Base-by-base conservation (phyloP, 148 eudicot species). In the Oxyria digyna region DNA sequence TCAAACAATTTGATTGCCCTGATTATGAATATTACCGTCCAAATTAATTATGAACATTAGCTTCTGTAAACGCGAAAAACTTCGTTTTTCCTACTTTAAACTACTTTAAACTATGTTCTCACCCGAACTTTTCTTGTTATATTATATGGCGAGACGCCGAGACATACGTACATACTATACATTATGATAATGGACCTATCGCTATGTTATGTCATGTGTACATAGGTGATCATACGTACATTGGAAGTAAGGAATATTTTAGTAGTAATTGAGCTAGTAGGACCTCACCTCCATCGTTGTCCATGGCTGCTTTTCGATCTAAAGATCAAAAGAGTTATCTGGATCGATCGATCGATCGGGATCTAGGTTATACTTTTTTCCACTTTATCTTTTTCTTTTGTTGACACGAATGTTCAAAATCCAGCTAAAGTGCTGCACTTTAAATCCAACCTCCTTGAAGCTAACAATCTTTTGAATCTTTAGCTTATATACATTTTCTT, bases 321-420 rank as follows among this genome's bases (percentile, higher is more conserved):
- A 54, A 54, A 54, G 62, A n/a, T 54, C 15, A 23, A 54, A 54
- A 54, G 27, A 18, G 6, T 49, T 54, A 54, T 54, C 50, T 45
- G 18, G 50, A 45, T 45, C 52, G 52, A 46, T 46, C 50, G 50
- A 45, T 45, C 52, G 23, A 46, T 46, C 29, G 62, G 29, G 62
- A 54, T 54, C 32, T 24, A 24, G 24, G 31, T 23, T 24, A 8
- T 23, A 23, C 62, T 54, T 54, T 54, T 9, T 2, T 54, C 62
- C 31, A 10, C 29, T 11, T 23, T 23, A 20, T 21, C 29, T 21
- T 54, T 54, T 54, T 52, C 62, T 54, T 54, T 54, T 54, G 62
- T 54, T 54, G 62, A 54, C 62, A 54, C 62, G 62, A 54, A 54
- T 54, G 62, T 26, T 45, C 23, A 54, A 24, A n/a, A 54, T 10